Conservation (phyloP, 805 yeast genomes). For the Komagataella phaffii region DNA sequence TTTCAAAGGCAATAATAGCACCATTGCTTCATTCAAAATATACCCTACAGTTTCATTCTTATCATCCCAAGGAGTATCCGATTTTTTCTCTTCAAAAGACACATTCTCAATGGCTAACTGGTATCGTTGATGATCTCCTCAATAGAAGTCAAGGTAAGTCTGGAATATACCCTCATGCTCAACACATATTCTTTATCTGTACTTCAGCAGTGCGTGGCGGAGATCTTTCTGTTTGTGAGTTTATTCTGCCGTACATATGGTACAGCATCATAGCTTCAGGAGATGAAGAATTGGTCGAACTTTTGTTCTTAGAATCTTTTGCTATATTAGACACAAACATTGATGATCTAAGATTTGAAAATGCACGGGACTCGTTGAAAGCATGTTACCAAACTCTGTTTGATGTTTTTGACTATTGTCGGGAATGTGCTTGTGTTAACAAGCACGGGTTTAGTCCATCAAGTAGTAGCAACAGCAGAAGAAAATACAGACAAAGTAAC, state of each 20-base stretch:
- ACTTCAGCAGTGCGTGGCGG: slow-evolving; percentile 54
- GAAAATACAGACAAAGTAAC: slow-evolving; percentile 8
- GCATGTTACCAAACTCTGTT: slow-evolving; percentile 64
- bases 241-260: slow-evolving; percentile 65
- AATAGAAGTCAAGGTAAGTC: slow-evolving; percentile 19
- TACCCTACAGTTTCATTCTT: slow-evolving; percentile 37
- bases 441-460: slow-evolving; percentile 13
- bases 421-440: slow-evolving; percentile 51
- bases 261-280: slow-evolving; percentile 37
- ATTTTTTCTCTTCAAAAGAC: slow-evolving; percentile 40
- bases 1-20: slow-evolving; percentile 57
- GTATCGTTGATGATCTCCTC: slow-evolving; percentile 54
- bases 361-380: slow-evolving; percentile 41
- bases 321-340: slow-evolving; percentile 38
- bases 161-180: slow-evolving; percentile 17
- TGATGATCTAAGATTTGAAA: slow-evolving; percentile 31
- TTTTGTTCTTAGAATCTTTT: slow-evolving; percentile 34
- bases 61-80: slow-evolving; percentile 45
- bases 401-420: slow-evolving; percentile 68
- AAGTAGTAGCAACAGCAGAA: slow-evolving; percentile 11
- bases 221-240: slow-evolving; percentile 55
- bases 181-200: slow-evolving; percentile 45
- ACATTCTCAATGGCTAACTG: slow-evolving; percentile 61
- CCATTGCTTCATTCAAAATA: slow-evolving; percentile 71
- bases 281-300: slow-evolving; percentile 10